Evolutionary conservation across 2,329 filamentous ascomycete genomes (phyloP).

Genomic region (Cladosporium sphaerospermum): DNA sequence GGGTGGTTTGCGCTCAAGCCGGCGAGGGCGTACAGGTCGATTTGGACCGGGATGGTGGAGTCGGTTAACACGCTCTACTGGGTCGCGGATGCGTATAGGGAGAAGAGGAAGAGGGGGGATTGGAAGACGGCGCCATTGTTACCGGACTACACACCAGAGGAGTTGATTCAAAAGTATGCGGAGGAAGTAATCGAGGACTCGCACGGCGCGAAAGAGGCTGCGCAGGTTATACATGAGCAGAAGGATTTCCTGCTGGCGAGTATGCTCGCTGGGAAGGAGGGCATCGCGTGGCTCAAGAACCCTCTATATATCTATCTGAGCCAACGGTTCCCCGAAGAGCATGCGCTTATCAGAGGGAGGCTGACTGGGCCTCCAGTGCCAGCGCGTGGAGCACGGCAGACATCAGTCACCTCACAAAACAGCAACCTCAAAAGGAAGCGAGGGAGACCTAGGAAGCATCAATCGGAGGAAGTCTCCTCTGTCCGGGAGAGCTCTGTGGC

Average conservation of each 20-base stretch:
- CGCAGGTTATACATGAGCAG: conserved; percentile 24
- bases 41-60: conserved; percentile 56
- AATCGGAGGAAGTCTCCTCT: conserved; percentile 16
- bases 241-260: conserved; percentile 40
- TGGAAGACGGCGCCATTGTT: conserved; percentile 28
- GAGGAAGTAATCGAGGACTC: conserved; percentile 17
- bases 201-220: conserved; percentile 18
- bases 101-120: conserved; percentile 25
- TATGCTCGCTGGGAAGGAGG: conserved; percentile 40
- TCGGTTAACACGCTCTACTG: conserved; percentile 60
- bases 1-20: conserved; percentile 66
- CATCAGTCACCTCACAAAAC: conserved; percentile 12
- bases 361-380: conserved; percentile 11
- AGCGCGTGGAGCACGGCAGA: conserved; percentile 9
- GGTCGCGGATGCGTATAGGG: conserved; percentile 51
- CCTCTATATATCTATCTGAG: conserved; percentile 38
- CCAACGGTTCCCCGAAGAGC: conserved; percentile 29
- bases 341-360: conserved; percentile 13
- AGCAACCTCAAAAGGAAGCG: conserved; percentile 20
- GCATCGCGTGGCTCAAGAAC: conserved; percentile 38
- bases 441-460: conserved; percentile 11
- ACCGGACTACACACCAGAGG: conserved; percentile 29
- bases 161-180: conserved; percentile 35
- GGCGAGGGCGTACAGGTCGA: conserved; percentile 48
- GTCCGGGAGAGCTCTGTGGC: conserved; percentile 3